Conservation (phyloP, 352 stramenopile species). For the Pythium volutum region DNA sequence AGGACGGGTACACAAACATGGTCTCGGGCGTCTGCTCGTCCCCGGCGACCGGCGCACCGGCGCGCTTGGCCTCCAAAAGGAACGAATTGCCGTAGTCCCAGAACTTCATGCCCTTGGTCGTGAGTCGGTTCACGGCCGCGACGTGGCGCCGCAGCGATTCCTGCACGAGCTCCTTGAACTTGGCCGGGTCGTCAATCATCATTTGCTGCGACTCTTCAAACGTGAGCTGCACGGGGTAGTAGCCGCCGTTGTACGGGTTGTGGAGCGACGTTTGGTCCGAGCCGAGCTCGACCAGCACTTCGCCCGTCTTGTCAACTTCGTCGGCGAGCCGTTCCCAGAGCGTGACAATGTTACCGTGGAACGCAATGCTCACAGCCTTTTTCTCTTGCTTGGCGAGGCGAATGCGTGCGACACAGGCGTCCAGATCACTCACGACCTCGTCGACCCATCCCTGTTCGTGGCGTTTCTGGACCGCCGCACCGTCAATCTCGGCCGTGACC, state of each 20-base stretch:
- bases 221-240: conserved; percentile 83
- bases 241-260: conserved; percentile 89
- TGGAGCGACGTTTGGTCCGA: conserved; percentile 89
- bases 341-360: conserved; percentile 82
- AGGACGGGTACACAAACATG: conserved; percentile 85
- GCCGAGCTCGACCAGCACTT: conserved; percentile 81
- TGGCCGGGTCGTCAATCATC: conserved; percentile 67
- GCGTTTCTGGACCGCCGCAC: conserved; percentile 75
- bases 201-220: conserved; percentile 82
- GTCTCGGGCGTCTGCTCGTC: conserved; percentile 46
- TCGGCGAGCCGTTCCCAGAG: conserved; percentile 84
- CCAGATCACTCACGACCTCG: conserved; percentile 67
- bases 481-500: conserved; percentile 83
- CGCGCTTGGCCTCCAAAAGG: conserved; percentile 76
- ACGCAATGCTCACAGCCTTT: conserved; percentile 76
- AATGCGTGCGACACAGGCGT: conserved; percentile 65
- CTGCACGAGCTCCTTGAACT: conserved; percentile 82
- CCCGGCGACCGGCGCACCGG: conserved; percentile 73
- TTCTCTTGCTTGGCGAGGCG: conserved; percentile 51
- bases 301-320: conserved; percentile 62
- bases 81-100: conserved; percentile 92
- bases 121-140: conserved; percentile 76
- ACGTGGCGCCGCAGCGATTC: conserved; percentile 78
- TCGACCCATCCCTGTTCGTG: conserved; percentile 86
- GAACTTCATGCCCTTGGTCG: conserved; percentile 79